phyloP scores from a whole-genome alignment of 2,329 filamentous ascomycete species.

The Decorospora gaudefroyi region DNA sequence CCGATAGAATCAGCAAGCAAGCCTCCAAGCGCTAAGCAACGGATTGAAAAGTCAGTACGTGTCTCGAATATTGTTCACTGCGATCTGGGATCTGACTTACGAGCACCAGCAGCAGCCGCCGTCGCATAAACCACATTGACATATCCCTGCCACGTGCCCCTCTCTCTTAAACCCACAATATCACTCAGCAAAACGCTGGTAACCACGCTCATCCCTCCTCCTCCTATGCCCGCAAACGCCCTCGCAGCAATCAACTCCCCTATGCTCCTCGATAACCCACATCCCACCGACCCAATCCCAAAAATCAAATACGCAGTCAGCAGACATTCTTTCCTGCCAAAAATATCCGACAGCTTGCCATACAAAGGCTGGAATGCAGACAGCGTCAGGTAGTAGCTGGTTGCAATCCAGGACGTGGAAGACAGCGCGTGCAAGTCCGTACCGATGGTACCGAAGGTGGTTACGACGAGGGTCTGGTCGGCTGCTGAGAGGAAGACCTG shows the following conservation, averaged over 20 bases:
- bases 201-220: slow-evolving; percentile 72
- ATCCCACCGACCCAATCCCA: slow-evolving; percentile 65
- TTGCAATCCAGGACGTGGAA: slow-evolving; percentile 74
- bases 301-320: slow-evolving; percentile 68
- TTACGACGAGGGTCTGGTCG: slow-evolving; percentile 79
- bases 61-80: neutral
- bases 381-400: slow-evolving; percentile 71
- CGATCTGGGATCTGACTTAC: neutral
- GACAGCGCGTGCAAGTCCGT: slow-evolving; percentile 75
- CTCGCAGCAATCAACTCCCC: slow-evolving; percentile 68
- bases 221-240: slow-evolving; percentile 67
- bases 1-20: slow-evolving; percentile 72
- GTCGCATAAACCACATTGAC: slow-evolving; percentile 73
- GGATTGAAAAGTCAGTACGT: neutral
- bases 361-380: slow-evolving; percentile 77
- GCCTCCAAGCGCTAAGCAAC: slow-evolving; percentile 63
- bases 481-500: slow-evolving; percentile 71
- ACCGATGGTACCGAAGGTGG: slow-evolving; percentile 78
- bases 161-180: slow-evolving; percentile 68
- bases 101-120: slow-evolving; percentile 69
- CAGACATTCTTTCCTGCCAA: slow-evolving; percentile 68
- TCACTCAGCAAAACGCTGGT: slow-evolving; percentile 72
- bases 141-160: slow-evolving; percentile 74
- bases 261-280: slow-evolving; percentile 67
- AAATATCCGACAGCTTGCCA: slow-evolving; percentile 71